A percentile compares a stretch with the other conserved stretches of the same genome.
phyloP scores from a whole-genome alignment of 345 rosid genomes.

The Citrus medica region DNA sequence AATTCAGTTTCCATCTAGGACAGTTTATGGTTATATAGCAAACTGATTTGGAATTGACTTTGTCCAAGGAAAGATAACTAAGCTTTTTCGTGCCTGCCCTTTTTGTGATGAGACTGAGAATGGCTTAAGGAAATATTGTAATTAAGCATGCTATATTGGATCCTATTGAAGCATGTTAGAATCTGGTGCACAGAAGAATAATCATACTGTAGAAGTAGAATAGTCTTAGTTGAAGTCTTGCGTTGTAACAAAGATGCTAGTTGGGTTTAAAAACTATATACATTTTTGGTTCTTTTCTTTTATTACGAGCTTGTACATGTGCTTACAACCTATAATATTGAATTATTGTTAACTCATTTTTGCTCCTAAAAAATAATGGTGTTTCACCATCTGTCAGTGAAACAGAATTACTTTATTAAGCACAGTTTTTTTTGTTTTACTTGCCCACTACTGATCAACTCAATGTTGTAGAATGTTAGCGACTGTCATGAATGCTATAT shows the following conservation, averaged over 20 bases:
- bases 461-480: conserved; percentile 74
- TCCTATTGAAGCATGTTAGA: neutral
- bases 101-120: neutral
- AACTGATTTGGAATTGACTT: conserved; percentile 1
- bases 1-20: neutral
- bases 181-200: neutral
- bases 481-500: conserved; percentile 96
- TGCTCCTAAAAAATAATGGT: neutral
- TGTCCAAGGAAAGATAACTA: neutral
- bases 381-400: too few species aligned
- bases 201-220: neutral
- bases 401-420: neutral
- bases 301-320: neutral
- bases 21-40: neutral
- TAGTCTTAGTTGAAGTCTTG: neutral
- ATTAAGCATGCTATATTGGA: neutral
- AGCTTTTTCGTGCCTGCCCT: neutral
- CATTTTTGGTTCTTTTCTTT: too few species aligned
- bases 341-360: too few species aligned
- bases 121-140: neutral
- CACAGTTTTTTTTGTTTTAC: neutral
- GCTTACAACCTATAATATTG: neutral
- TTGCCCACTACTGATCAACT: neutral
- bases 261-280: neutral
- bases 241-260: neutral